These are phyloP conservation scores for Thermothelomyces thermophilus DNA, from an alignment of 2,329 filamentous ascomycete genomes.

Conservation along the genomic window DNA sequence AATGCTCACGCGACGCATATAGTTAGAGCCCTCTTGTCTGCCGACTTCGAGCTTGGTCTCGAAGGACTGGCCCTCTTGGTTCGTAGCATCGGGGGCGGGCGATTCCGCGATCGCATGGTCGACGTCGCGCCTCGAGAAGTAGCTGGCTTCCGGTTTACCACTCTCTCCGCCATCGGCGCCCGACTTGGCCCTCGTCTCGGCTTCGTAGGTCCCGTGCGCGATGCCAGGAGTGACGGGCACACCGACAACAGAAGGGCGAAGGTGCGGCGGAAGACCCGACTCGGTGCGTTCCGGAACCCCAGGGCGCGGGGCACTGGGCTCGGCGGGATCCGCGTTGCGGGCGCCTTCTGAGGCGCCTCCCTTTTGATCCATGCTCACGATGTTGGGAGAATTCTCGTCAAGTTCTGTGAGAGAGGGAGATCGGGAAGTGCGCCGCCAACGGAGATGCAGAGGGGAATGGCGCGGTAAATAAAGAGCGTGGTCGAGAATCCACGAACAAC, in stretches of 20 bases:
- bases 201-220: conserved; percentile 28
- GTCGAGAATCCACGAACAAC: conserved; percentile 8
- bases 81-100: conserved; percentile 19
- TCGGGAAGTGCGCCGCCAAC: not conserved
- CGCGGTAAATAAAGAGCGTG: conserved; percentile 5
- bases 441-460: not conserved
- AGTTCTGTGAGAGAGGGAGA: not conserved
- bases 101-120: conserved; percentile 25
- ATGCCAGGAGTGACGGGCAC: conserved; percentile 39
- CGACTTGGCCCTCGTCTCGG: conserved; percentile 16
- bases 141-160: conserved; percentile 20
- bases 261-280: conserved; percentile 30
- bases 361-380: conserved; percentile 19
- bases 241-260: conserved; percentile 29
- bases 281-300: not conserved
- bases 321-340: conserved; percentile 1
- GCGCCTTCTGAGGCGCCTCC: conserved; percentile 5
- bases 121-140: conserved; percentile 27
- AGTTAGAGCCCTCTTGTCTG: conserved; percentile 34
- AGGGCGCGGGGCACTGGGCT: conserved; percentile 1
- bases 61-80: conserved; percentile 18
- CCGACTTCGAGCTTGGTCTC: conserved; percentile 27
- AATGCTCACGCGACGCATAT: conserved; percentile 39
- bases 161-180: conserved; percentile 6
- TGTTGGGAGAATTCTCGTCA: not conserved